Base-by-base conservation (phyloP, 495 filamentous ascomycete genomes). In the Aspergillus haitiensis region DNA sequence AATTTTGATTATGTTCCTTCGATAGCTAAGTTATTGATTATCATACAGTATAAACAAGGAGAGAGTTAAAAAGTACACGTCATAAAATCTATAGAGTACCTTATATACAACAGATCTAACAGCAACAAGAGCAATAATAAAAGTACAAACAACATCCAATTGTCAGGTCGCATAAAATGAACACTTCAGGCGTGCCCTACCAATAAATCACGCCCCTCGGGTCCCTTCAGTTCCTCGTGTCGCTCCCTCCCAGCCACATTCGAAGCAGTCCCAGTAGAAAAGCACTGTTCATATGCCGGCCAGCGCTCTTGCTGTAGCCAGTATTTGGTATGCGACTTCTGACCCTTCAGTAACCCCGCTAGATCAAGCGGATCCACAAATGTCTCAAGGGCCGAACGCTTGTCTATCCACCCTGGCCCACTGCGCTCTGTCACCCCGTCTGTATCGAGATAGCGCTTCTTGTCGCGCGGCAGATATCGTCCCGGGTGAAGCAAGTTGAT, bases 371-470 rank as follows among this genome's bases (percentile, higher is more conserved):
- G 74, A 55, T 77, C 74, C 11, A 69, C 35, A 45, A 74, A 68
- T 0, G 72, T 77, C 59, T 69, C 64, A 61, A 69, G 67, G 6
- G 3, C 42, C 46, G 65, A 62, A 11, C 72, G 64, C 16, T 57
- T 64, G 58, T 75, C 74, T 13, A 63, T 59, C 74, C 74, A 77
- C 10, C 74, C 74, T 35, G 73, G 74, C n/a, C 74, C 74, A n/a
- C 67, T 50, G 4, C 73, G 68, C 61, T 77, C 74, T 2, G 66
- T 75, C 2, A 48, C 60, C 31, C 66, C 67, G 53, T 77, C 73
- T 6, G 55, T 47, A 54, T 66, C 73, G 0, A 77, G 63, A 55
- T 75, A 77, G 5, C 67, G 61, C 1, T 15, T 53, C 48, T 73
- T 75, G 31, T 72, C 53, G 2, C 64, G 61, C 3, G 74, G 71